Conservation (phyloP, 192 early-diverging fungal genomes). For the Neocallimastix lanati region DNA sequence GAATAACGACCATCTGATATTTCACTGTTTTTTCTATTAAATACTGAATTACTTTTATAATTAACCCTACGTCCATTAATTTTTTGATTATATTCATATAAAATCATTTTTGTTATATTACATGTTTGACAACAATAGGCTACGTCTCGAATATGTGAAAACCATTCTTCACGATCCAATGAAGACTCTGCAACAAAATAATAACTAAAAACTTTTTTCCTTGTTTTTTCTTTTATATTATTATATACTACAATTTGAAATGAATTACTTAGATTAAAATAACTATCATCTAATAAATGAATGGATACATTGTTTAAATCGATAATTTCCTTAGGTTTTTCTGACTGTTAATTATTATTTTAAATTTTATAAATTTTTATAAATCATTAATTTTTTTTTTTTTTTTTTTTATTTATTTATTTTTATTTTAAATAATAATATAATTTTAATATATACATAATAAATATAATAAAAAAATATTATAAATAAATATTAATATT, state of each 20-base stretch:
- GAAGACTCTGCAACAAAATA: background rate
- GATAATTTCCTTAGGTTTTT: background rate
- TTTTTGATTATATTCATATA: background rate
- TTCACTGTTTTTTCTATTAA: no score
- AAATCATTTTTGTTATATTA: background rate
- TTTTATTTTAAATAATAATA: no score
- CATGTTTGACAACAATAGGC: background rate
- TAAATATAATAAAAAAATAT: no score
- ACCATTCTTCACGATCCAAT: background rate
- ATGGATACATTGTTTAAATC: background rate
- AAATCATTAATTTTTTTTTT: no score
- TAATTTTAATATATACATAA: no score
- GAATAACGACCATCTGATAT: no score
- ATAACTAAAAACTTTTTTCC: background rate
- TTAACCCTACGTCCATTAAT: background rate
- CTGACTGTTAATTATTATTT: no score
- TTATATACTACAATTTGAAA: background rate
- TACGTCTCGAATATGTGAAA: background rate
- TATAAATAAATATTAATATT: no score
- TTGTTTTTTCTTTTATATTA: background rate
- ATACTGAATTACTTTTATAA: no score
- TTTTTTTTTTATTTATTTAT: no score
- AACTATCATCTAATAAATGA: background rate
- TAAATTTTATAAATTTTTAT: no score
- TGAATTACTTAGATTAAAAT: background rate